Evolutionary conservation across 2,329 filamentous ascomycete species (phyloP).

Genomic region (Neoscytalidium dimidiatum): DNA sequence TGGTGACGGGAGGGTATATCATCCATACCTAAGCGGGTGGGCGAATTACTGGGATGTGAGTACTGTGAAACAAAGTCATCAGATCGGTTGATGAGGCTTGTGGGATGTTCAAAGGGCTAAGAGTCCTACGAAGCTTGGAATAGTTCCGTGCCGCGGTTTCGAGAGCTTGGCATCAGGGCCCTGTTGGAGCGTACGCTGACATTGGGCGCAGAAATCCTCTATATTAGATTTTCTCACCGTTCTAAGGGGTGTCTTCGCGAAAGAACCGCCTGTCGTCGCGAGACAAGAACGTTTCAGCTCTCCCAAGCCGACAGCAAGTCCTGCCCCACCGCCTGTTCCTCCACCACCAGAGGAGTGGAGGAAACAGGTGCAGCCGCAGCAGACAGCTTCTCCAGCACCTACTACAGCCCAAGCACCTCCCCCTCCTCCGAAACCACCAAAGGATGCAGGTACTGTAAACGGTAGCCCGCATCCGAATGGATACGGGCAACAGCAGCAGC

Average conservation of each 20-base stretch:
- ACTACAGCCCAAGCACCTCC: constrained; percentile 24
- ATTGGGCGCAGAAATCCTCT: constrained; percentile 69
- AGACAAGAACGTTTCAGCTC: constrained; percentile 48
- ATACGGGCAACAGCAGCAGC: constrained; percentile 27
- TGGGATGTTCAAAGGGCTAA: too few species aligned
- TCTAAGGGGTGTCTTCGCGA: constrained; percentile 83
- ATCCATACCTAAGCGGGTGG: constrained; percentile 94
- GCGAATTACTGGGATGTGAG: constrained; percentile 84
- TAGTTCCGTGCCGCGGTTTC: not conserved
- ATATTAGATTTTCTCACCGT: constrained; percentile 81
- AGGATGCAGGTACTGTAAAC: constrained; percentile 20
- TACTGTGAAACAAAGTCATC: constrained; percentile 31
- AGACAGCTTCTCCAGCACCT: constrained; percentile 36
- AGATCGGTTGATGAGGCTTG: not conserved
- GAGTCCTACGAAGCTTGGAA: not conserved
- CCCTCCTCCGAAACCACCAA: constrained; percentile 53
- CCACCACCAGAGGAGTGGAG: constrained; percentile 65
- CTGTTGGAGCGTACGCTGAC: not conserved
- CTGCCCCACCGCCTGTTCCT: constrained; percentile 62
- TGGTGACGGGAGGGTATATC: constrained; percentile 89
- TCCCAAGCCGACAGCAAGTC: constrained; percentile 32
- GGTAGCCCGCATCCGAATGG: constrained; percentile 20
- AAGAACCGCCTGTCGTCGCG: constrained; percentile 88
- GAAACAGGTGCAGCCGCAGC: constrained; percentile 32
- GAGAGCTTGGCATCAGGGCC: not conserved